Evolutionary conservation across 176 grass and related monocot genomes (phyloP), one percentile per base, ranked within the genome.

Genomic region (Paspalum vaginatum): DNA sequence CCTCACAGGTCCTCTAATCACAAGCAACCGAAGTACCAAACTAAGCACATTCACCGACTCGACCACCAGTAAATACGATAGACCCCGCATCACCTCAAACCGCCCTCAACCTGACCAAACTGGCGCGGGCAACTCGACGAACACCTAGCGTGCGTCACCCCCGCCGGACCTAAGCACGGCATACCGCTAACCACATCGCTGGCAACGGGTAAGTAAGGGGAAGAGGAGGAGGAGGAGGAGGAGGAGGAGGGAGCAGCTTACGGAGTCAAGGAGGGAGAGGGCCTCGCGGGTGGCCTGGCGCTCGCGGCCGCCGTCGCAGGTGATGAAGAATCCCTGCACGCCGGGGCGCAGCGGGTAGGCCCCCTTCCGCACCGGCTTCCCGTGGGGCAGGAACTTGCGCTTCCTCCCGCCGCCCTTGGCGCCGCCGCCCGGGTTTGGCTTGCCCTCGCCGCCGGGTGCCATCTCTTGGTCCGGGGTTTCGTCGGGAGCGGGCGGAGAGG

Each of bases 301-400:
- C 86, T 98, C 92, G 64, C 95, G 90, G 44, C 95, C 95, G 45
- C 92, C 92, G 63, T 98, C 95, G 69, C 95, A 95, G 61, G 95
- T 98, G 80, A 98, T 83, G 79, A 98, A 98, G 86, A 98, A 94
- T 24, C 95, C 95, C 89, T 95, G 89, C 70, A 95, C 88, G 11
- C 95, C 92, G 21, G 92, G 95, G 25, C 86, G 85, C 54, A 98
- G 79, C 16, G 95, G 92, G 71, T 89, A 89, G 12, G 70, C 55
- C n/a, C 95, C 96, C 84, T 98, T 98, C 84, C 54, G 79, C 55
- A 91, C 96, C 13, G 90, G 90, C 78, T 84, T 98, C 10, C 92
- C 95, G 32, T 91, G 92, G 15, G 92, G 92, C 0, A 95, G 89
- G 68, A 81, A 98, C 81, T 81, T 93, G 59, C 95, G 91, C 95